Evolutionary conservation across 176 grass and related monocot genomes (phyloP), one percentile per base, ranked within the genome.

Genomic region (Metroxylon sagu): DNA sequence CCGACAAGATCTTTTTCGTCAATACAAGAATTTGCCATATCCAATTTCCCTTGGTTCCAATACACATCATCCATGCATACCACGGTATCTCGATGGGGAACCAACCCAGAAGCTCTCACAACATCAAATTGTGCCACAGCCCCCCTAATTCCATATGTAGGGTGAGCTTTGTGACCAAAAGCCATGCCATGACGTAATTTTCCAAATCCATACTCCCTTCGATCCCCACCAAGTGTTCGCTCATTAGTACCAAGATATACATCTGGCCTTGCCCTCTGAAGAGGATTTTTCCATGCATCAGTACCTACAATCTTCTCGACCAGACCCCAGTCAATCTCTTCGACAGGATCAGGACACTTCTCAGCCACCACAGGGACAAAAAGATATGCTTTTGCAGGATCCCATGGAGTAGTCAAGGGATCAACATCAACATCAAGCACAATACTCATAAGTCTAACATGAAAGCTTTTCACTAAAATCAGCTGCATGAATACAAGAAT

Each of bases 361-460:
- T 85, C 71, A 68, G 78, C 26, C 51, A 78, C 67, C 5, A 83
- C 56, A 67, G 93, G 93, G 57, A 92, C 70, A 77, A 98, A 98
- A 14, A 98, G 81, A 81, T 98, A 98, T 60, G 87, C 87, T 82
- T 98, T 98, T 73, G 84, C 70, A 39, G 93, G 84, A 80, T 98
- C 87, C 87, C 87, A 98, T 53, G 93, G 93, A 71, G 93, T 98
- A 67, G 87, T 92, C 59, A 68, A 88, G 70, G 93, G 93, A 83
- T 98, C 93, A 53, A 92, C 87, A 76, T 92, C 84, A 65, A 98
- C 84, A 70, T 97, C 93, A 70, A 97, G 87, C 59, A 97, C 81
- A 73, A 97, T 88, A 73, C 87, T 97, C 93, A 97, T 97, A 61
- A 97, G 81, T 75, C 93, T 88, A 65, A 97, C 93, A 80, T 97